phyloP scores from a whole-genome alignment of 2,329 filamentous ascomycete genomes.

The Trematosphaeria pertusa region DNA sequence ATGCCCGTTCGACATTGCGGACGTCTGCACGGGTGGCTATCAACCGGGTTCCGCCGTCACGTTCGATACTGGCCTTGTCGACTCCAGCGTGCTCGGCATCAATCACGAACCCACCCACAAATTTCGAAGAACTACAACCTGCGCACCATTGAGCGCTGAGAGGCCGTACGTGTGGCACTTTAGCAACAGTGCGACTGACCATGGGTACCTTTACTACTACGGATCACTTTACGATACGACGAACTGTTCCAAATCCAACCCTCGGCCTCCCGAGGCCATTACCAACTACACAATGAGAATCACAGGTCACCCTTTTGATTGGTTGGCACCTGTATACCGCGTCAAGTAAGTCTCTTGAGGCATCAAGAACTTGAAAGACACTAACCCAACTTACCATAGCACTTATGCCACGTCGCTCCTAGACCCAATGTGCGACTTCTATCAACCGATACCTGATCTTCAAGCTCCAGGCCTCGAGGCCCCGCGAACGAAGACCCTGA shows the following conservation, averaged over 20 bases:
- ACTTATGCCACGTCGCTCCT: conserved; percentile 1
- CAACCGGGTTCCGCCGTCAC: not conserved
- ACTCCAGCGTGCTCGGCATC: conserved; percentile 1
- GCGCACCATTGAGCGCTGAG: conserved; percentile 1
- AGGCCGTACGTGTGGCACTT: not conserved
- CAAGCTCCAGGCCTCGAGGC: not conserved
- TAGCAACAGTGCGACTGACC: not conserved
- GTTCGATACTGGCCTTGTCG: conserved; percentile 5
- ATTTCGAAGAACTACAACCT: conserved; percentile 1
- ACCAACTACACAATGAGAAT: not conserved
- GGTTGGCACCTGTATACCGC: conserved; percentile 1
- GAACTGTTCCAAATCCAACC: not conserved
- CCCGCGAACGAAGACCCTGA: not conserved
- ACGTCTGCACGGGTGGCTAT: not conserved
- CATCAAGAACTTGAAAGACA: not conserved
- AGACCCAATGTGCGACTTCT: not conserved
- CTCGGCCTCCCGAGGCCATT: not conserved
- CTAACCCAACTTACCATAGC: not conserved
- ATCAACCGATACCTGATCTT: not conserved
- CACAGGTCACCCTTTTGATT: conserved; percentile 1
- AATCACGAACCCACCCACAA: conserved; percentile 1
- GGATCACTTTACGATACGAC: conserved; percentile 1
- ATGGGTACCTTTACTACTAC: conserved; percentile 5
- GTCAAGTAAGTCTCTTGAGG: conserved; percentile 1
- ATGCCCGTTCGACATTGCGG: conserved; percentile 2